Percentiles rank a stretch among this genome's conserved stretches.
These are phyloP conservation scores for Fraxinus quadrangulata DNA, from an alignment of 257 asterid species.

Conservation along the genomic window DNA sequence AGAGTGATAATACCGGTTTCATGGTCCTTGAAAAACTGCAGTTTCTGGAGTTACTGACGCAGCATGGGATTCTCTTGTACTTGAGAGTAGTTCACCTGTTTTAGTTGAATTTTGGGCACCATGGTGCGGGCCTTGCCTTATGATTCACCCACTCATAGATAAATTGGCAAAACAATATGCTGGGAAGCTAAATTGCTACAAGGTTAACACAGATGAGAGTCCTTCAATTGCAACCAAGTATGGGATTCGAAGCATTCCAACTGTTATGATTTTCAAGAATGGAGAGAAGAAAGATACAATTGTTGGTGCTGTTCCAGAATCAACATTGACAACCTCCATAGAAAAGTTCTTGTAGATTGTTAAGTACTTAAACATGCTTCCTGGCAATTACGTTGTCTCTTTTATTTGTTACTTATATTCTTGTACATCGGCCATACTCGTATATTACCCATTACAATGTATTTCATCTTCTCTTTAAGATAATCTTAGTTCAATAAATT, in stretches of 20 bases:
- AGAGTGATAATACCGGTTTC: neutral
- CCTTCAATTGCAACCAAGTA: conserved; percentile 75
- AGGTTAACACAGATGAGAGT: conserved; percentile 85
- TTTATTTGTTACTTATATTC: neutral
- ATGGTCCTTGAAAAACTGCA: conserved; percentile 37
- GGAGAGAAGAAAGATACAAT: conserved; percentile 91
- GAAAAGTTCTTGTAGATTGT: conserved; percentile 74
- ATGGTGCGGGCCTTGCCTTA: conserved; percentile 97
- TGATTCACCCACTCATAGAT: conserved; percentile 82
- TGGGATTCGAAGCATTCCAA: conserved; percentile 94
- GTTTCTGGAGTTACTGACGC: conserved; percentile 59
- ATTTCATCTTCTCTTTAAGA: conserved; percentile 3
- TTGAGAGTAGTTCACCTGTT: conserved; percentile 58
- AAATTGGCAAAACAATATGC: conserved; percentile 69
- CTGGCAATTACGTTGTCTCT: conserved; percentile 23
- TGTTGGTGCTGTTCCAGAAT: conserved; percentile 88
- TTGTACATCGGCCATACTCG: neutral
- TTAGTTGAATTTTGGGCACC: conserved; percentile 98
- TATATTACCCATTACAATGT: conserved; percentile 1
- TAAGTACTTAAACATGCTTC: conserved; percentile 29
- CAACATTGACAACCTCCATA: conserved; percentile 65
- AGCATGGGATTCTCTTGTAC: conserved; percentile 61
- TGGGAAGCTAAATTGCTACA: conserved; percentile 80
- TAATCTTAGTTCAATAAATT: conserved; percentile 23
- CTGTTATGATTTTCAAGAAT: conserved; percentile 72